phyloP scores from a whole-genome alignment of 805 yeast species.

The Hanseniaspora vineae region DNA sequence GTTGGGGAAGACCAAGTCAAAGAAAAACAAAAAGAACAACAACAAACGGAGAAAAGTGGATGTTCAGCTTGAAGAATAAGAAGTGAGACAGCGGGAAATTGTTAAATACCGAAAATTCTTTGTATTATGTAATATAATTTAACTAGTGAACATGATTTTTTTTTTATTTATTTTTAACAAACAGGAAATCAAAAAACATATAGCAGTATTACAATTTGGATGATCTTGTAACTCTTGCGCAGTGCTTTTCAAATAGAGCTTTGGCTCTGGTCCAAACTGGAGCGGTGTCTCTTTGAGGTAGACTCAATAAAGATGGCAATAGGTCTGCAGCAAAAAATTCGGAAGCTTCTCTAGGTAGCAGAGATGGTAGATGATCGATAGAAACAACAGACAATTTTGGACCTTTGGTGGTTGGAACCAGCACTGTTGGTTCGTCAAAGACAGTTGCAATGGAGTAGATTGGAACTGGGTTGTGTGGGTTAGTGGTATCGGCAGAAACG shows the following conservation, averaged over 20 bases:
- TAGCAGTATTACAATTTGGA: conserved; percentile 25
- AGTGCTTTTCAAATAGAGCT: conserved; percentile 72
- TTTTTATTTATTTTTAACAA: no score
- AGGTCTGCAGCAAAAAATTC: conserved; percentile 82
- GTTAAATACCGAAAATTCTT: no score
- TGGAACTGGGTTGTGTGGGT: conserved; percentile 96
- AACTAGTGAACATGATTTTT: no score
- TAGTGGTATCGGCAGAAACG: conserved; percentile 97
- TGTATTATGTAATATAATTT: no score
- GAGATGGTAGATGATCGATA: conserved; percentile 90
- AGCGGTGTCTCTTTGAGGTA: conserved; percentile 69
- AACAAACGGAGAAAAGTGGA: conserved; percentile 35
- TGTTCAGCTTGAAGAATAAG: conserved; percentile 40
- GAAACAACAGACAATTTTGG: conserved; percentile 86
- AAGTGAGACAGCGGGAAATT: not conserved
- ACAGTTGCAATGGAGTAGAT: conserved; percentile 84
- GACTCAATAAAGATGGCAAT: conserved; percentile 75
- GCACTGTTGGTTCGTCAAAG: conserved; percentile 81
- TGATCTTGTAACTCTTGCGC: conserved; percentile 47
- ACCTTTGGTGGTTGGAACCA: conserved; percentile 64
- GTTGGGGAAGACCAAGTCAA: conserved; percentile 33
- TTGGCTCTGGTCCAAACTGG: conserved; percentile 91
- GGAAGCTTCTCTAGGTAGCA: conserved; percentile 94
- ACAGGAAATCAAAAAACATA: no score
- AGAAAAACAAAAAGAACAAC: conserved; percentile 29